phyloP scores from a whole-genome alignment of 805 yeast species.

The Alloascoidea africana region DNA sequence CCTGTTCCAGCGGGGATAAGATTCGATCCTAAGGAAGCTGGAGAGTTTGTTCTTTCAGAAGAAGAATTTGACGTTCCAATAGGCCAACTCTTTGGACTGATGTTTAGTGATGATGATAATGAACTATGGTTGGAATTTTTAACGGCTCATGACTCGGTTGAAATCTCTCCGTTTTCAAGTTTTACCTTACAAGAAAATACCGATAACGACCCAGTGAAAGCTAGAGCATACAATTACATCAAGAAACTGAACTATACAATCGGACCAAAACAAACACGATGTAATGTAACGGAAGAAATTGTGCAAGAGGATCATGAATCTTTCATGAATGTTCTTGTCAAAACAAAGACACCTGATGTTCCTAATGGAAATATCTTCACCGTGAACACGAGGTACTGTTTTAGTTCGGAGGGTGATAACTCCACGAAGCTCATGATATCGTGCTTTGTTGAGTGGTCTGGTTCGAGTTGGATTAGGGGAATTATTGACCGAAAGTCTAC shows the following conservation, averaged over 20 bases:
- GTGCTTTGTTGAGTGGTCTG: constrained; percentile 79
- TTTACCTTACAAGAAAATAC: too few relatives aligned
- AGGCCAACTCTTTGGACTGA: background rate
- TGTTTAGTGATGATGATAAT: constrained; percentile 1
- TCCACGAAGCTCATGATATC: constrained; percentile 46
- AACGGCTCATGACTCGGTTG: background rate
- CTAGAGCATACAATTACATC: constrained; percentile 39
- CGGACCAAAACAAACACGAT: constrained; percentile 87
- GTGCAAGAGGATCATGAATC: constrained; percentile 36
- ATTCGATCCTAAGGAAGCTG: background rate
- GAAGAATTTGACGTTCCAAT: background rate
- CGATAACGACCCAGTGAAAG: constrained; percentile 3
- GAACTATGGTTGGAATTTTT: background rate
- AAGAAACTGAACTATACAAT: constrained; percentile 68
- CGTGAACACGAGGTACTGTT: constrained; percentile 55
- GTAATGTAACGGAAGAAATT: constrained; percentile 48
- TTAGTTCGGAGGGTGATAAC: constrained; percentile 62
- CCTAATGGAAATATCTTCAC: constrained; percentile 81
- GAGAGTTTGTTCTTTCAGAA: background rate
- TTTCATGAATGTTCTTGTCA: constrained; percentile 43
- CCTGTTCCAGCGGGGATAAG: background rate
- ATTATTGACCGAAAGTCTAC: background rate
- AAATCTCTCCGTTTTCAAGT: background rate
- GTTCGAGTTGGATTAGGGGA: constrained; percentile 81
- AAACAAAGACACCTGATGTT: constrained; percentile 79